A percentile compares a stretch with the other conserved stretches of the same genome.
These are phyloP conservation scores for Tagetes patula DNA, from an alignment of 129 eudicot species.

Conservation along the genomic window DNA sequence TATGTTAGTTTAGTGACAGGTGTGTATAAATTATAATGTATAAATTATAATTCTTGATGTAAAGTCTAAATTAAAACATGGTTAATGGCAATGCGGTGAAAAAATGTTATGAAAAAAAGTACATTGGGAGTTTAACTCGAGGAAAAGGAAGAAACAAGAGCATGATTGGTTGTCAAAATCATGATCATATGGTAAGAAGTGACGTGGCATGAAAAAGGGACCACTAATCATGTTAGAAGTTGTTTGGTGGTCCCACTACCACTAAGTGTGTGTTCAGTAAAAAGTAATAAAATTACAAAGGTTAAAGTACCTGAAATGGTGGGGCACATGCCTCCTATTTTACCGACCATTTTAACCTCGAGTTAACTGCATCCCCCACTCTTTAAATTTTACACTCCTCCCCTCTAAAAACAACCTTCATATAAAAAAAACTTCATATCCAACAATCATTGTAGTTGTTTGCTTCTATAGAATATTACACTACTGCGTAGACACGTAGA, in stretches of 20 bases:
- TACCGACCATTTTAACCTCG: conserved; percentile 40
- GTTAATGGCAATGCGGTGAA: too few species aligned
- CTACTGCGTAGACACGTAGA: too few species aligned
- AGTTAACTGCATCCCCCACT: conserved; percentile 23
- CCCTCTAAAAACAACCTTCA: too few species aligned
- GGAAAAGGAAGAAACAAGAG: not conserved
- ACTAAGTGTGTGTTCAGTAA: conserved; percentile 31
- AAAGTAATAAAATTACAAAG: conserved; percentile 22
- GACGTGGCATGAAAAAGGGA: conserved; percentile 37
- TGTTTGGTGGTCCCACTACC: conserved; percentile 26
- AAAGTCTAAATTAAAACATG: too few species aligned
- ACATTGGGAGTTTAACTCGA: not conserved
- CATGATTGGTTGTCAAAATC: conserved; percentile 28
- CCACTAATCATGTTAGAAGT: conserved; percentile 36
- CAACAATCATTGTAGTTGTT: not conserved
- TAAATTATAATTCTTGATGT: too few species aligned
- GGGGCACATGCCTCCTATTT: conserved; percentile 27
- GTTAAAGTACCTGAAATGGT: conserved; percentile 5
- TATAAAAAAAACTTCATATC: not conserved
- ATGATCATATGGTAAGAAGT: conserved; percentile 35
- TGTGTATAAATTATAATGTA: too few species aligned
- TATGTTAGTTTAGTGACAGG: too few species aligned
- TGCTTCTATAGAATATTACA: not conserved
- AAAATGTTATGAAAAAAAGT: too few species aligned
- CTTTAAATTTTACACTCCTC: too few species aligned